Percentiles rank a stretch among this genome's conserved stretches.
Evolutionary conservation across 2,329 filamentous ascomycete genomes (phyloP).

Genomic region (Aspergillus ibericus): DNA sequence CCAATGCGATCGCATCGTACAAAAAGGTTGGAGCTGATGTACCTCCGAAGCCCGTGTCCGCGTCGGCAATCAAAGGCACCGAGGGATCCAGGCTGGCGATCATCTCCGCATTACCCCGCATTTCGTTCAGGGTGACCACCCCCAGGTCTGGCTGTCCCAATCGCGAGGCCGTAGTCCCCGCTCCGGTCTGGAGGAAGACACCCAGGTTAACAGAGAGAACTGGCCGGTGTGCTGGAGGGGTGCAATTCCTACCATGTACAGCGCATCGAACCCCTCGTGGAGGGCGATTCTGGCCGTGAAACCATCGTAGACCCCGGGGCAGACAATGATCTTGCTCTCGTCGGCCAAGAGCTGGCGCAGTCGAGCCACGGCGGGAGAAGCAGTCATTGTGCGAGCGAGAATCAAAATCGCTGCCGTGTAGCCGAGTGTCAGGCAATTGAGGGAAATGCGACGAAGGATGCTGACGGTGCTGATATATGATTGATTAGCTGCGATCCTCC

Average conservation of each 20-base stretch:
- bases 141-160: conserved; percentile 35
- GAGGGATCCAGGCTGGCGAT: conserved; percentile 44
- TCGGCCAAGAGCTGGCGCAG: not conserved
- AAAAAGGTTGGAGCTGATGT: not conserved
- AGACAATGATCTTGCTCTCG: not conserved
- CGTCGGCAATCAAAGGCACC: conserved; percentile 24
- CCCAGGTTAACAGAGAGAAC: not conserved
- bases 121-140: conserved; percentile 46
- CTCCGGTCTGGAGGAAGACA: not conserved
- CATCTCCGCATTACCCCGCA: conserved; percentile 49
- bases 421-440: not conserved
- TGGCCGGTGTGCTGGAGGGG: not conserved
- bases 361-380: not conserved
- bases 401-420: not conserved
- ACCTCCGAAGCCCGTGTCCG: conserved; percentile 26
- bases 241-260: conserved; percentile 2
- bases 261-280: not conserved
- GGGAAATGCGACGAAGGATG: not conserved
- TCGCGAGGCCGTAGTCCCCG: conserved; percentile 1
- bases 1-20: not conserved
- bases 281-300: conserved; percentile 8
- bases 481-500: not conserved
- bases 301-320: conserved; percentile 6
- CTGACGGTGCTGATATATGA: not conserved
- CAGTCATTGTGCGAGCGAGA: not conserved